Evolutionary conservation across 768 basidiomycete species (phyloP), one percentile per base, ranked within the genome.

Genomic region (Boletus speciosus): DNA sequence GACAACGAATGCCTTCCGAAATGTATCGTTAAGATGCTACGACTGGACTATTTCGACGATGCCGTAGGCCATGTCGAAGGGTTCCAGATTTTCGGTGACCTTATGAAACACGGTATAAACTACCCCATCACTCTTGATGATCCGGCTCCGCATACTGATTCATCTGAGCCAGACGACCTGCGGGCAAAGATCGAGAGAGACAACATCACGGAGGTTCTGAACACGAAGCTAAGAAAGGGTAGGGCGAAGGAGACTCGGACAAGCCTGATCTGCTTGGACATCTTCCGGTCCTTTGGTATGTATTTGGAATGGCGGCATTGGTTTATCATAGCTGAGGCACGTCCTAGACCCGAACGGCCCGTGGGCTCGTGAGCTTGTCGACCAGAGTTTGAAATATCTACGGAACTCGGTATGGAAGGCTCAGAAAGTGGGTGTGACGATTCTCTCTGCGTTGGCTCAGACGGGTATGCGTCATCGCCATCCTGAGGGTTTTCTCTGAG

Each of bases 11-110:
- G 23, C 16, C 47, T 62, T 37, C 54, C 62, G 14, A 54, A 57
- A 44, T 29, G 56, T 8, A 65, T 66, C 2, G 60, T 66, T 10
- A 46, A 46, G n/a, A 67, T 66, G 65, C 43, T 65, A 21, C 56
- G 54, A 31, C 40, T 56, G 15, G 57, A 66, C 47, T 67, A 54
- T 43, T 67, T 66, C n/a, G 62, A 66, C 10, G 65, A 66, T 32
- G 62, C 65, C 10, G 51, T 67, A 0, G 65, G 65, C 11, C 45
- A 3, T 16, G 47, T 65, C 1, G 62, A 66, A 44, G 64, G 65
- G 10, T 66, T 67, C 37, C 65, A 66, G 41, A 55, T 66, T 1
- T 66, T 66, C 19, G 37, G 41, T 1, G 51, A 66, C 21, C 46
- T 66, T 3, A 64, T 66, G 58, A 46, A 55, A 37, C 35, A 58